Base-by-base conservation (phyloP, 163 green algal genomes). In the Volvox carteri region DNA sequence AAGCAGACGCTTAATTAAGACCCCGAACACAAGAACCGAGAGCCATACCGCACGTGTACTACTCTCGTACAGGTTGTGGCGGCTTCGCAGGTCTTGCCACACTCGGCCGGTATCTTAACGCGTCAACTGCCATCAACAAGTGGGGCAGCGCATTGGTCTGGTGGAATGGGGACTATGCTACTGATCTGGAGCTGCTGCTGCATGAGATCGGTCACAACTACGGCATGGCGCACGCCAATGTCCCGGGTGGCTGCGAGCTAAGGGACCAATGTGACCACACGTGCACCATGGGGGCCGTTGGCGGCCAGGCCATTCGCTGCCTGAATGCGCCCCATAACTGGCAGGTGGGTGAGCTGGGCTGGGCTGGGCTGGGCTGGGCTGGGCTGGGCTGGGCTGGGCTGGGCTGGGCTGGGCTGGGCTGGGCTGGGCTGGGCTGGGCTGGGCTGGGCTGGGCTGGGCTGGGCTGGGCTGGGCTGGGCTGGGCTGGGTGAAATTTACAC, bases 201-300 rank as follows among this genome's bases (percentile, higher is more conserved):
- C 78, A 86, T 41, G 78, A 86, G 41, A 44, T 62, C 12, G 58
- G 39, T 2, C 78, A 86, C 39, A 86, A 25, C 5, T 23, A 60
- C 35, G n/a, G 28, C 21, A 23, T 76, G 58, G 78, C 56, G 58
- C 78, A 86, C 58, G 78, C 78, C 39, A 48, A 46, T 42, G n/a
- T 76, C 3, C 39, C 41, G 1, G 58, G 41, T 28, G 56, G 41
- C 41, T 86, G 58, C 56, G 37, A 30, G 3, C 3, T 72, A 7
- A 21, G 11, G 7, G 78, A 86, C 30, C 78, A 86, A 56, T 86
- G 78, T 41, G 78, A 86, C 78, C 58, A 60, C 56, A 76, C 78
- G 12, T 86, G 78, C 28, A n/a, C 39, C 28, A 86, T 86, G 78
- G 78, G 78, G n/a, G 60, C 41, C 0, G 21, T 5, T 8, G 60